Evolutionary conservation across 371 early-diverging fungal genomes (phyloP), one percentile per base, ranked within the genome.

Genomic region (Saksenaea vasiformis): DNA sequence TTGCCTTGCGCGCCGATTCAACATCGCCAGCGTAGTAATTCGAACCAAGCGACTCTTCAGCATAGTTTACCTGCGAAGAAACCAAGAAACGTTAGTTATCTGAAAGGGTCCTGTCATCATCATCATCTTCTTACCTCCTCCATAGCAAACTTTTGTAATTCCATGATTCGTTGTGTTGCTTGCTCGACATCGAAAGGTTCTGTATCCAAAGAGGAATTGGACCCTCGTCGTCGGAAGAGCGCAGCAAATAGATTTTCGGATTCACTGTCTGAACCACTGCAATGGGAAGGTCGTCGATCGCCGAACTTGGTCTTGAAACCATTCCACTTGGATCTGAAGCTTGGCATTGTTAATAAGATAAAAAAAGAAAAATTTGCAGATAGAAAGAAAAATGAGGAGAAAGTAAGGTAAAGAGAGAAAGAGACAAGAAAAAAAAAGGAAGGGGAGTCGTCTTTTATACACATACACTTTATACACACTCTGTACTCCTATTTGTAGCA

Each of bases 111-210:
- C n/a, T n/a, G n/a, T n/a, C n/a, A n/a, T n/a, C n/a, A n/a, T n/a
- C n/a, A n/a, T n/a, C n/a, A n/a, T n/a, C n/a, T n/a, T 19, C 22
- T 47, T 64, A 64, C 61, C 58, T 66, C 66, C 26, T 66, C 66
- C 37, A 61, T 36, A 19, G 66, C 66, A 17, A 60, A 41, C 56
- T 36, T 61, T 26, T 66, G 61, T n/a, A 66, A 43, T 7, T 31
- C 24, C 14, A 56, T 28, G 14, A 66, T 31, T 26, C 43, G 37
- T 5, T 60, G 41, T 34, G 57, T 56, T 38, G 60, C 61, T 38
- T 60, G 51, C 54, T 65, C 38, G 31, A 65, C 41, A 28, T 59
- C 60, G 28, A 39, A 47, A 27, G 39, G 22, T 9, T n/a, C 15
- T 35, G 35, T n/a, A 26, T 41, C 41, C 36, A 26, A 26, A 7